Percentiles rank a stretch among this genome's conserved stretches.
phyloP scores from a whole-genome alignment of 768 basidiomycete species.

The Butyriboletus loyo region DNA sequence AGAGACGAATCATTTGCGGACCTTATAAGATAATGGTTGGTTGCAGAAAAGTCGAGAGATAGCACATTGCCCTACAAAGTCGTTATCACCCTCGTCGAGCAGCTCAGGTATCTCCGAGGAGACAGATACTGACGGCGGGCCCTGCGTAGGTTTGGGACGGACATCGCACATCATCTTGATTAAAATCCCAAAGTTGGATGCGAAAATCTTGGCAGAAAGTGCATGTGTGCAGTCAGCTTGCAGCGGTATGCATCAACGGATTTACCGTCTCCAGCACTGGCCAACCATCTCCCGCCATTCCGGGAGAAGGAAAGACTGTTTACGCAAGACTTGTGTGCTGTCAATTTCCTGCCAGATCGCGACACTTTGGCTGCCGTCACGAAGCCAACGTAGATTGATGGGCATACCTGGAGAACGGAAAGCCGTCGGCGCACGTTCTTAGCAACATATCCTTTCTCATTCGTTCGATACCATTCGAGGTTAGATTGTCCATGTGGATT shows the following conservation, averaged over 20 bases:
- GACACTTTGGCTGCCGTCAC: conserved; percentile 1
- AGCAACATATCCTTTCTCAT: conserved; percentile 16
- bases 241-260: conserved; percentile 16
- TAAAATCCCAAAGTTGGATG: conserved; percentile 64
- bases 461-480: conserved; percentile 25
- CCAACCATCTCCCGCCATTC: conserved; percentile 58
- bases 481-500: conserved; percentile 19
- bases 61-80: conserved; percentile 62
- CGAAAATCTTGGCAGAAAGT: conserved; percentile 42
- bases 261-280: conserved; percentile 68
- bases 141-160: conserved; percentile 46
- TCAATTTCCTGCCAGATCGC: conserved; percentile 27
- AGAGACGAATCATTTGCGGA: conserved; percentile 36
- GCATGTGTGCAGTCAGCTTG: conserved; percentile 11
- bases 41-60: conserved; percentile 65
- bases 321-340: conserved; percentile 59
- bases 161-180: conserved; percentile 50
- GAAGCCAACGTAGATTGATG: not conserved
- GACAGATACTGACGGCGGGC: conserved; percentile 32
- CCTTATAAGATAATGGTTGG: conserved; percentile 63
- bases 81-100: conserved; percentile 16
- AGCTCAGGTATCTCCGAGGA: conserved; percentile 27
- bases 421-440: conserved; percentile 25
- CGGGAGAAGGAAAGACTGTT: conserved; percentile 63
- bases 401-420: conserved; percentile 35